phyloP scores from a whole-genome alignment of 2,329 filamentous ascomycete species.

The Fusarium albosuccineum region DNA sequence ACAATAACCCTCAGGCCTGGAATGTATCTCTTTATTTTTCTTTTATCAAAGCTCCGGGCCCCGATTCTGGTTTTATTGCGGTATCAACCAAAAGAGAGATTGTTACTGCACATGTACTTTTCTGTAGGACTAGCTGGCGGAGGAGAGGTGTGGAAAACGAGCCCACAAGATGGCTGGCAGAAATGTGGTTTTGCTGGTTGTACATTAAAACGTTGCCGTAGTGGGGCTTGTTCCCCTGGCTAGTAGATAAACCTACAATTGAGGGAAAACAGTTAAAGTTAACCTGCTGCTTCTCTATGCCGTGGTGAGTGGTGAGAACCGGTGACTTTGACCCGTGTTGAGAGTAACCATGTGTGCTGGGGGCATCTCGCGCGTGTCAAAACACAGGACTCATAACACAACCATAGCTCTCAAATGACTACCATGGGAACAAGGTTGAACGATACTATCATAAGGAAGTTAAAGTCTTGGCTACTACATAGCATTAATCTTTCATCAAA shows the following conservation, averaged over 20 bases:
- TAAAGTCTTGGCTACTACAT: too few species aligned
- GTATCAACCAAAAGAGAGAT: constrained; percentile 37
- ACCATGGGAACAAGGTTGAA: too few species aligned
- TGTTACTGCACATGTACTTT: constrained; percentile 41
- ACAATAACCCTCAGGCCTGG: constrained; percentile 35
- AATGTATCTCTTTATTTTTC: constrained; percentile 29
- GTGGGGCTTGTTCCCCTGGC: constrained; percentile 24
- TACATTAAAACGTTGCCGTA: constrained; percentile 39
- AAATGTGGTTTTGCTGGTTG: constrained; percentile 40
- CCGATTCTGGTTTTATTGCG: constrained; percentile 31
- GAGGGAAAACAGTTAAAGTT: constrained; percentile 46
- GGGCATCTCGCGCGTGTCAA: too few species aligned
- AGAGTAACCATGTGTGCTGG: neutral
- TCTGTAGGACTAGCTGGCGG: constrained; percentile 45
- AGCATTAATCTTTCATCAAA: too few species aligned
- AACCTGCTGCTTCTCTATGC: constrained; percentile 5
- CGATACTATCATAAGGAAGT: too few species aligned
- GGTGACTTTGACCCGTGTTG: neutral
- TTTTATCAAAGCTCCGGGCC: constrained; percentile 30
- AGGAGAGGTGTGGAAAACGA: constrained; percentile 27
- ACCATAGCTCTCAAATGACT: too few species aligned
- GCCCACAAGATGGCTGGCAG: constrained; percentile 24
- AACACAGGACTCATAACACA: too few species aligned
- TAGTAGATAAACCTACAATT: constrained; percentile 46
- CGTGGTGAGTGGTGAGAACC: constrained; percentile 4